Evolutionary conservation across 495 filamentous ascomycete genomes (phyloP), one percentile per base, ranked within the genome.

Genomic region (Penicillium bovifimosum): DNA sequence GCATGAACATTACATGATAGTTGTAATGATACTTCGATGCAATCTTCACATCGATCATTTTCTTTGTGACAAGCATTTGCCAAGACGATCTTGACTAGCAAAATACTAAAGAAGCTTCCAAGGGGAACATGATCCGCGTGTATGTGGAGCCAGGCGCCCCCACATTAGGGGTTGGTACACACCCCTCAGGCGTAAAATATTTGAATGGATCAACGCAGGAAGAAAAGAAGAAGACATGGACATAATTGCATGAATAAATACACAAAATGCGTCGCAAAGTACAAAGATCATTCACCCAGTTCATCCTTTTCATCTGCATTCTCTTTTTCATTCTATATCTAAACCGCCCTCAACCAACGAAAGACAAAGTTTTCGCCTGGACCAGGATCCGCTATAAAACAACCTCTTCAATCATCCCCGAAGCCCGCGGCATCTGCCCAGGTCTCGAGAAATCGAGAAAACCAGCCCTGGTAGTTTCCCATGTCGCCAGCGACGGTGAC

Each of bases 391-490:
- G 62, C 28, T 76, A 76, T 53, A 58, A 60, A 39, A 67, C 72
- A 0, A 56, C 56, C 2, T 55, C 68, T 3, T n/a, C 50, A 20
- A 47, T 52, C 5, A 53, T 65, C 28, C 70, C 64, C 5, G 54
- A 62, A 9, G 36, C 59, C 7, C 62, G 56, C 20, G 71, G 70
- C 27, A 52, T 61, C 43, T 74, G 71, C 52, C 67, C 68, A 0
- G 60, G 66, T 9, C 66, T 76, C 16, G 47, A 60, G 9, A 39
- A 39, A 6, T 57, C 57, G 41, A 61, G 59, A 11, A 74, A 72
- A 41, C 71, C 73, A 6, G 72, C 68, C 5, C 56, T 75, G 31
- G 52, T 75, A 9, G 65, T 76, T 0, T 68, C 73, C 0, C 64
- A 59, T 11, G 65, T 75, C 16, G 44, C 47, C 11, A 54, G 58